Evolutionary conservation across 257 asterid genomes (phyloP).

Genomic region (Cynanchum wilfordii): DNA sequence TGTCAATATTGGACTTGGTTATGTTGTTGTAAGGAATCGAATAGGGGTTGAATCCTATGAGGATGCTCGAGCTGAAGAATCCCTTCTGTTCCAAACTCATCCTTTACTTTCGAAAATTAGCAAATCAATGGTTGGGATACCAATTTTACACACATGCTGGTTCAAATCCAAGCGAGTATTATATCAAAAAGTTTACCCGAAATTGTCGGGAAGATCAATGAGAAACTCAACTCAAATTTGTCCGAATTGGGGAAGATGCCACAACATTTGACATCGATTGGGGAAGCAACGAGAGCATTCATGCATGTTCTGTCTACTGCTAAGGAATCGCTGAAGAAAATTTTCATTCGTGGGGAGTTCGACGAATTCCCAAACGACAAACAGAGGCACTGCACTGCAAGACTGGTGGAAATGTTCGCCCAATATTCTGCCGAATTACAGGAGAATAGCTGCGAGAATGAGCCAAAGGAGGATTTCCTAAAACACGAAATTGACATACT

Average conservation of each 20-base stretch:
- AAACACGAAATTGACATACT: slow-evolving; percentile 5
- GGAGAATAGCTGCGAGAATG: neutral
- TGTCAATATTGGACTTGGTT: slow-evolving; percentile 15
- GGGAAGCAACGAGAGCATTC: too few species aligned
- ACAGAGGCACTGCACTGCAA: too few species aligned
- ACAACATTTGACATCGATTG: neutral
- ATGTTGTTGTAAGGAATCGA: slow-evolving; percentile 21
- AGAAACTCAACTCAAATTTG: neutral
- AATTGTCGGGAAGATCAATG: slow-evolving; percentile 2
- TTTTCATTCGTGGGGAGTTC: too few species aligned
- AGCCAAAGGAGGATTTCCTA: neutral
- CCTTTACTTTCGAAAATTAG: neutral
- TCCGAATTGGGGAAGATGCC: slow-evolving; percentile 18
- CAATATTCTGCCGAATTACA: neutral
- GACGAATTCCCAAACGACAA: too few species aligned
- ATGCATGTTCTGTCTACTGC: too few species aligned
- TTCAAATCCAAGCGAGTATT: slow-evolving; percentile 13
- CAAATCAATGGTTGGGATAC: slow-evolving; percentile 15
- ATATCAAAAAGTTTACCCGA: slow-evolving; percentile 14
- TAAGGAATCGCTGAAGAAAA: too few species aligned
- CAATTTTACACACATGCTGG: slow-evolving; percentile 8
- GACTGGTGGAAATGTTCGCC: slow-evolving; percentile 3
- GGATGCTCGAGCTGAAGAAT: slow-evolving; percentile 11
- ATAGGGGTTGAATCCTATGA: slow-evolving; percentile 11
- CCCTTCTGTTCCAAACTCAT: slow-evolving; percentile 2